Evolutionary conservation across 768 basidiomycete genomes (phyloP).

Genomic region (Suillus spraguei): DNA sequence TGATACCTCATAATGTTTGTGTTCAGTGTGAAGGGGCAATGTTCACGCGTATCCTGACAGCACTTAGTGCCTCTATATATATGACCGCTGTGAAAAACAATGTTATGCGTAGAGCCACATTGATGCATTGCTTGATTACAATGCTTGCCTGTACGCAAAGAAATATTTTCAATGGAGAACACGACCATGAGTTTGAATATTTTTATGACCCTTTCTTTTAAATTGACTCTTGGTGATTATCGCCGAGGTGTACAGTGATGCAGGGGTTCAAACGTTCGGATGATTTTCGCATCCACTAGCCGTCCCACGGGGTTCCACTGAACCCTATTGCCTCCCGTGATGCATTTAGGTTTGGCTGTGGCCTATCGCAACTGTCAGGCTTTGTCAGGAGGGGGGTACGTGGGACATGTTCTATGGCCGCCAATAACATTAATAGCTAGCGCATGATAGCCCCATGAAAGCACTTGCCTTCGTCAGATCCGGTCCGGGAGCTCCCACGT

Average conservation of each 20-base stretch:
- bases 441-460: neutral
- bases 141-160: too few species aligned
- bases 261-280: too few species aligned
- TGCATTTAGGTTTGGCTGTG: neutral
- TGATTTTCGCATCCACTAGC: too few species aligned
- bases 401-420: neutral
- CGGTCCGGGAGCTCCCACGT: neutral
- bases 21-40: neutral
- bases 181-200: too few species aligned
- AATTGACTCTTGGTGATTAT: too few species aligned
- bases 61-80: neutral
- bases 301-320: too few species aligned
- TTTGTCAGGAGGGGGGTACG: neutral
- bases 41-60: neutral
- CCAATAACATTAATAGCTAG: neutral
- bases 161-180: too few species aligned
- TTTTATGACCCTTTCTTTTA: too few species aligned
- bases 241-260: too few species aligned
- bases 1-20: neutral
- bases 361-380: neutral
- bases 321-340: neutral
- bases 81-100: too few species aligned
- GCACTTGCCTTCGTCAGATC: neutral
- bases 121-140: too few species aligned
- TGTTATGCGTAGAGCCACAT: too few species aligned